These are phyloP conservation scores for Neltuma alba DNA, from an alignment of 306 rosid species.

Conservation along the genomic window DNA sequence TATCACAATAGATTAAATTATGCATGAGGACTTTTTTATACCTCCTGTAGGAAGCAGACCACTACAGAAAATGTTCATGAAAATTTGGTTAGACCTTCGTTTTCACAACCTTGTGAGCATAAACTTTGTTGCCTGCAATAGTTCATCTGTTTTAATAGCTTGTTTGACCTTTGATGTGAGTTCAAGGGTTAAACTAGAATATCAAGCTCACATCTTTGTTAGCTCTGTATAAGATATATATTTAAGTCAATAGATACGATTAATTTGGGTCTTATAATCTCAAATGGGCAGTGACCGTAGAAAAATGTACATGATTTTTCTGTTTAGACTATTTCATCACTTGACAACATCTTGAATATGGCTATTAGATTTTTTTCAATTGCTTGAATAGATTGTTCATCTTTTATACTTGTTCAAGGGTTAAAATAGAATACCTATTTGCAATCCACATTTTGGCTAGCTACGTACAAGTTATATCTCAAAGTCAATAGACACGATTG, in stretches of 20 bases:
- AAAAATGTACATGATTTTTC: background rate
- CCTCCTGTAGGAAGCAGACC: background rate
- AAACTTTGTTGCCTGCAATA: background rate
- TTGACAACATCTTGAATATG: background rate
- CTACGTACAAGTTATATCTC: slow-evolving; percentile 1
- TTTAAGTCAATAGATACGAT: background rate
- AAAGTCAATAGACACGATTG: background rate
- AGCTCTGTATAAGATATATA: background rate
- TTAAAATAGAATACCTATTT: background rate
- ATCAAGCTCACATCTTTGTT: background rate
- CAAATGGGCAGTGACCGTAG: background rate
- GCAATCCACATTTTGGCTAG: background rate
- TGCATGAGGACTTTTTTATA: background rate
- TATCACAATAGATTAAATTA: background rate
- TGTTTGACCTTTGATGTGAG: background rate
- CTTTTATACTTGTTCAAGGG: background rate
- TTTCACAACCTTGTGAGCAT: background rate
- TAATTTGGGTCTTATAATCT: background rate
- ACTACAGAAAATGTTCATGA: background rate
- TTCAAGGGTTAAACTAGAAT: background rate
- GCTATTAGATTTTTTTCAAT: background rate
- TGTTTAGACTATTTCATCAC: background rate
- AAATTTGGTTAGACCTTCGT: background rate
- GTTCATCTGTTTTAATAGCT: slow-evolving; percentile 11
- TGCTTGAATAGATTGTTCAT: slow-evolving; percentile 16